Evolutionary conservation across 495 filamentous ascomycete species (phyloP).

Genomic region (Xylaria curta): DNA sequence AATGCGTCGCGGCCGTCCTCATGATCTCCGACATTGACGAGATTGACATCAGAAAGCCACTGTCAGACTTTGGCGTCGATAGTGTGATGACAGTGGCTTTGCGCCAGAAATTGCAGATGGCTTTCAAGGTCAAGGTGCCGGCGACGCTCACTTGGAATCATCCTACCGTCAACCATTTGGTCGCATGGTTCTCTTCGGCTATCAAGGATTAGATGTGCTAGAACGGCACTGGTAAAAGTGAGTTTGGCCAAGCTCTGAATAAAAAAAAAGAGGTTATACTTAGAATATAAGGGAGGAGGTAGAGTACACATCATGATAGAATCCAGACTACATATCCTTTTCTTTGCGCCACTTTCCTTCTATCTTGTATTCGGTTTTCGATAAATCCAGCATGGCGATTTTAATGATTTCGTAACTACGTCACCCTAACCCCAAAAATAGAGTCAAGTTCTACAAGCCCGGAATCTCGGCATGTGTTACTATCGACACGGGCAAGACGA

Average conservation of each 20-base stretch:
- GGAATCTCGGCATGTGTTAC: not conserved
- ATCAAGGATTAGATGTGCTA: slow-evolving; percentile 23
- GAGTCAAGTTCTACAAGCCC: too few species aligned
- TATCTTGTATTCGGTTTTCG: too few species aligned
- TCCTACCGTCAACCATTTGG: slow-evolving; percentile 47
- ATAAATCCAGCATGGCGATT: not conserved
- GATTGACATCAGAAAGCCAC: slow-evolving; percentile 42
- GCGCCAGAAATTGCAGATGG: slow-evolving; percentile 45
- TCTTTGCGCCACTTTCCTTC: not conserved
- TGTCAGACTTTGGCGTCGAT: slow-evolving; percentile 50
- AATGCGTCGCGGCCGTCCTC: slow-evolving; percentile 34
- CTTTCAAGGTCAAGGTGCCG: slow-evolving; percentile 45
- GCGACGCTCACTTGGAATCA: slow-evolving; percentile 49
- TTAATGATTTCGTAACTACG: not conserved
- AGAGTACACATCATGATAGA: not conserved
- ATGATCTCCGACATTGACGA: slow-evolving; percentile 36
- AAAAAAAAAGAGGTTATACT: not conserved
- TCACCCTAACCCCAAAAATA: not conserved
- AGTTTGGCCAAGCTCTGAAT: not conserved
- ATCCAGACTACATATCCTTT: not conserved
- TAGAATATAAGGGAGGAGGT: not conserved
- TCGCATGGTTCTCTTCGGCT: slow-evolving; percentile 41
- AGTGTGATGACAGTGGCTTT: slow-evolving; percentile 52
- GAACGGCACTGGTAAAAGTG: not conserved
- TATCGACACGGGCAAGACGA: not conserved